Evolutionary conservation across 2,329 filamentous ascomycete genomes (phyloP).

Genomic region (Penicillium sp.): DNA sequence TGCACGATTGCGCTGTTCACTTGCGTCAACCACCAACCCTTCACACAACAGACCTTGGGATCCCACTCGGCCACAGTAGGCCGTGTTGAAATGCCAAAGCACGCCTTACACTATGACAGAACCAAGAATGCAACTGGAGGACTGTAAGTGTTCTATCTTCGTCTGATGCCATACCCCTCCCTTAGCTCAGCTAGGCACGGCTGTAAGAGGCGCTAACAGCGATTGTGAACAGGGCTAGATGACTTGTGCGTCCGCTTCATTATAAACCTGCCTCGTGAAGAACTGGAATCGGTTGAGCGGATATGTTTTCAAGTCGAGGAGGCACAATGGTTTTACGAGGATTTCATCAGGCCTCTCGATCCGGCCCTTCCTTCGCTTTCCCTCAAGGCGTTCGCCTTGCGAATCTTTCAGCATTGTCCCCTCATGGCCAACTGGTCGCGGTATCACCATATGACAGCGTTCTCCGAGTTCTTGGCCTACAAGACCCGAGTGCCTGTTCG

Average conservation of each 20-base stretch:
- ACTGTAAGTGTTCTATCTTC: conserved; percentile 65
- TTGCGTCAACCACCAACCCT: conserved; percentile 23
- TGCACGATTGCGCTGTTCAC: conserved; percentile 28
- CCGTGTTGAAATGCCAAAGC: conserved; percentile 63
- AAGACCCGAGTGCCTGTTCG: conserved; percentile 93
- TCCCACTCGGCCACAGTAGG: conserved; percentile 28
- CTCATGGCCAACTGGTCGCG: conserved; percentile 80
- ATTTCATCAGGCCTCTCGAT: conserved; percentile 93
- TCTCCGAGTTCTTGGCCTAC: conserved; percentile 90
- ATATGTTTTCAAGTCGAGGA: conserved; percentile 99
- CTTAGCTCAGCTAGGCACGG: conserved; percentile 1
- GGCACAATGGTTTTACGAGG: conserved; percentile 99
- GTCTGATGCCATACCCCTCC: background rate
- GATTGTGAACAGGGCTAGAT: conserved; percentile 74
- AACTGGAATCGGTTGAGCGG: conserved; percentile 85
- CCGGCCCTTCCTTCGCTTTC: conserved; percentile 82
- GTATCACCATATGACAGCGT: conserved; percentile 79
- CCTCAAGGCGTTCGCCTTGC: conserved; percentile 81
- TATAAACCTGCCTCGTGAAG: conserved; percentile 91
- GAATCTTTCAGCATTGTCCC: conserved; percentile 93
- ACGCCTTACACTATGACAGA: conserved; percentile 70
- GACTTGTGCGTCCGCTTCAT: conserved; percentile 98
- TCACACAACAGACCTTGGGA: conserved; percentile 27
- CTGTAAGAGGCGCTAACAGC: conserved; percentile 29
- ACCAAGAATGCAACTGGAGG: conserved; percentile 83